Percentiles rank a stretch among this genome's conserved stretches.
Evolutionary conservation across 768 basidiomycete genomes (phyloP).

Genomic region (Lanmaoa rubissima): DNA sequence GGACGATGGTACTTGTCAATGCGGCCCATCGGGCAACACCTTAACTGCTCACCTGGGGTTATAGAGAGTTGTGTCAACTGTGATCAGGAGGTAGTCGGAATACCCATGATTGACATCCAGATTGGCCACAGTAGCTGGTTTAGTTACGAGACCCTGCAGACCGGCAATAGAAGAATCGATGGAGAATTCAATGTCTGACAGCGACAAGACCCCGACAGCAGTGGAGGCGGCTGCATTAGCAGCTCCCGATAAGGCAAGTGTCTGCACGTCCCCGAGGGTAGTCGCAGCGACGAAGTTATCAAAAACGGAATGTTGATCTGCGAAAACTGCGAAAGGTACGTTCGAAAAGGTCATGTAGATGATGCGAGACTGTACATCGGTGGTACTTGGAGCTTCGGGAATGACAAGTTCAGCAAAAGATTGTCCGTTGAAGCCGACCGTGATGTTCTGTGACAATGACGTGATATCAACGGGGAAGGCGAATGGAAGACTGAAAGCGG

Average conservation of each 20-base stretch:
- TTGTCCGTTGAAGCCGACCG: conserved; percentile 47
- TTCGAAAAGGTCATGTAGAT: conserved; percentile 59
- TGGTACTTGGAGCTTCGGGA: conserved; percentile 53
- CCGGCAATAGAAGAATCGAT: conserved; percentile 60
- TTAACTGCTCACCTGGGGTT: conserved; percentile 54
- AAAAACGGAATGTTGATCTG: conserved; percentile 49
- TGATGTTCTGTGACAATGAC: conserved; percentile 58
- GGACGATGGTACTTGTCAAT: neutral
- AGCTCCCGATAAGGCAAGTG: conserved; percentile 51
- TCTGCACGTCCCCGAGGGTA: conserved; percentile 45
- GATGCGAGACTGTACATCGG: conserved; percentile 60
- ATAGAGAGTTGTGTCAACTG: conserved; percentile 54
- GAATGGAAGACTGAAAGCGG: conserved; percentile 67
- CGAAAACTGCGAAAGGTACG: conserved; percentile 58
- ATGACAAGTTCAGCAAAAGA: conserved; percentile 60
- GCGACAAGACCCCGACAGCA: conserved; percentile 59
- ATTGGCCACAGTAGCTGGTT: conserved; percentile 52
- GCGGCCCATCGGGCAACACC: neutral
- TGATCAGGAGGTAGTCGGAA: conserved; percentile 65
- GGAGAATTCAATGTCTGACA: conserved; percentile 56
- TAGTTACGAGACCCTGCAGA: conserved; percentile 59
- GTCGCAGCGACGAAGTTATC: conserved; percentile 61
- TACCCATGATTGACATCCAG: conserved; percentile 71
- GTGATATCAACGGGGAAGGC: conserved; percentile 67
- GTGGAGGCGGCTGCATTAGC: conserved; percentile 59